Evolutionary conservation across 306 rosid genomes (phyloP).

Genomic region (Castanopsis chinensis): DNA sequence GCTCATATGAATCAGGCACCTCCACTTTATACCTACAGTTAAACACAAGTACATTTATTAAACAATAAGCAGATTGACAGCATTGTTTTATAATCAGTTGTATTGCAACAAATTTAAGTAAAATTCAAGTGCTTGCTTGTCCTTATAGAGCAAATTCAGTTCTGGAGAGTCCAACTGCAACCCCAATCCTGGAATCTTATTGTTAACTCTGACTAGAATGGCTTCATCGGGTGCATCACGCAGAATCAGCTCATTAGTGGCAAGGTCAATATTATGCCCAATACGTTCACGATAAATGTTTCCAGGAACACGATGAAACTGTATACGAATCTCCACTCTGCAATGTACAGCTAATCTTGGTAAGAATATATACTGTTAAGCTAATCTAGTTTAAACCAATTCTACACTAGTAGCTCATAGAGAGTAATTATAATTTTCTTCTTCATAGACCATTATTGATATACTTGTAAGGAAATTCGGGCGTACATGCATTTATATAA

Average conservation of each 20-base stretch:
- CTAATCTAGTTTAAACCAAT: constrained; percentile 1
- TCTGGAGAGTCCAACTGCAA: constrained; percentile 85
- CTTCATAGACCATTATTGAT: neutral
- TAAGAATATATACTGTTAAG: constrained; percentile 14
- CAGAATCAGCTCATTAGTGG: constrained; percentile 84
- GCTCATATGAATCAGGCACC: constrained; percentile 87
- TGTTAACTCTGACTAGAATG: constrained; percentile 79
- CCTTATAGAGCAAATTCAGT: constrained; percentile 78
- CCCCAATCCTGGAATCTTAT: constrained; percentile 92
- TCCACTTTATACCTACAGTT: constrained; percentile 66
- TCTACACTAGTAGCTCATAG: neutral
- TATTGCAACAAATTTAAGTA: constrained; percentile 8
- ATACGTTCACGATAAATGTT: constrained; percentile 58
- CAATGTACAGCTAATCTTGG: constrained; percentile 23
- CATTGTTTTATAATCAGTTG: constrained; percentile 5
- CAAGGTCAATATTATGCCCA: constrained; percentile 59
- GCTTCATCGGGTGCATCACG: constrained; percentile 89
- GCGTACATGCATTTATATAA: neutral
- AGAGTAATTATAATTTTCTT: neutral
- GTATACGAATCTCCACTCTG: constrained; percentile 95
- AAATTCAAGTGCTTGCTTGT: constrained; percentile 58
- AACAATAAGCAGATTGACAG: neutral
- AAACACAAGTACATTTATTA: neutral
- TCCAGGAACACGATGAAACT: constrained; percentile 78
- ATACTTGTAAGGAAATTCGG: neutral